Base-by-base conservation (phyloP, 495 filamentous ascomycete genomes). In the Penicillium egyptiacum region DNA sequence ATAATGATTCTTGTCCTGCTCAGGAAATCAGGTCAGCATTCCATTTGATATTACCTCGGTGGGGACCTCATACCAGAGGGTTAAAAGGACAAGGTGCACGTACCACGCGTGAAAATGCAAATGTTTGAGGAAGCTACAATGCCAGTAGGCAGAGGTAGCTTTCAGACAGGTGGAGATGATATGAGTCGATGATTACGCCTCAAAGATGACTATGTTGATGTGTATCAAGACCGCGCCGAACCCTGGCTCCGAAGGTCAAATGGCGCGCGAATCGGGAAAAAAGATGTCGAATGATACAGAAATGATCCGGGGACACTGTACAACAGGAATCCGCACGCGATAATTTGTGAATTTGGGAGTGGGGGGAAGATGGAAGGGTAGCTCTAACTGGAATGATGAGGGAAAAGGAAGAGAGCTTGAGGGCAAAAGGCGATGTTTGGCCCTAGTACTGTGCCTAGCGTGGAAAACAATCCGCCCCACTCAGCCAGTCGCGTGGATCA, bases 341-440 rank as follows among this genome's bases (percentile, higher is more conserved):
- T 46, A 57, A 43, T 43, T 58, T 41, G 40, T 50, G 33, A 7
- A 51, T 57, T 56, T 46, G 57, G 50, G 30, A 45, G 53, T 28
- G 41, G 60, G 56, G 58, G 51, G 57, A 48, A 40, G 50, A 35
- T 33, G 59, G 42, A 61, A 67, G 63, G 69, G 69, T 66, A 69
- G 70, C 70, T 67, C 69, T 69, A 75, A 68, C 69, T 70, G 70
- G 69, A 69, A 67, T 65, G 65, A 65, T 65, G 63, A 61, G 66
- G 65, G 69, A 71, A 65, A 68, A 71, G 71, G 65, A 70, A 70
- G 68, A 72, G 67, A 72, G 70, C 59, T 67, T 66, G 67, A 75
- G 63, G 75, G 70, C 70, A 69, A 64, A 72, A 72, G 72, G 67
- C 61, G 70, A 74, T 77, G 73, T 77, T 77, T 77, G 76, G 76